phyloP scores from a whole-genome alignment of 139 green algal genomes.

The Coelastrella sp. region DNA sequence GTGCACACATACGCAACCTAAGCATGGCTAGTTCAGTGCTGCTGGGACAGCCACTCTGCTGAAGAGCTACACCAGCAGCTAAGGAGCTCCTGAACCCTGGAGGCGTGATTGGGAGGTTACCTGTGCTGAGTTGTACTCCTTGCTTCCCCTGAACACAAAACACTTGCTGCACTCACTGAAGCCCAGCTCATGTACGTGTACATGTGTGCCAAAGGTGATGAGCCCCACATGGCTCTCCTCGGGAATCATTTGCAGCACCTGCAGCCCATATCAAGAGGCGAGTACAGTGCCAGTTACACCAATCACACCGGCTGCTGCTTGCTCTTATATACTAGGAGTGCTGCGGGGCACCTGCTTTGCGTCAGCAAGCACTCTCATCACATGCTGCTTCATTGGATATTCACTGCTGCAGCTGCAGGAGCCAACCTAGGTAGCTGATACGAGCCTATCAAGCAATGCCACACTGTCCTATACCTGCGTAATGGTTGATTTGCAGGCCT shows the following conservation, averaged over 20 bases:
- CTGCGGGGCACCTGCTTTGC: too few species aligned
- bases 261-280: not conserved
- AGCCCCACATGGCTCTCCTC: slow-evolving; percentile 84
- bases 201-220: slow-evolving; percentile 97
- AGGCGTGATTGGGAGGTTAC: not conserved
- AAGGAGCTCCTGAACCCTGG: too few species aligned
- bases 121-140: slow-evolving; percentile 86
- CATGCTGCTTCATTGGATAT: too few species aligned
- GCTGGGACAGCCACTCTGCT: not conserved
- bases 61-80: too few species aligned
- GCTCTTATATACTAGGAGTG: too few species aligned
- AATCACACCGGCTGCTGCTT: too few species aligned
- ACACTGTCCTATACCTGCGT: slow-evolving; percentile 63
- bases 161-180: slow-evolving; percentile 91
- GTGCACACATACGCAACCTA: not conserved
- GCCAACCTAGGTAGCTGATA: too few species aligned
- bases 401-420: too few species aligned
- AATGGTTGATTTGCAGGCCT: slow-evolving; percentile 81
- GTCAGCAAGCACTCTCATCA: too few species aligned
- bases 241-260: slow-evolving; percentile 74
- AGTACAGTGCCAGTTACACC: too few species aligned
- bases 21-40: not conserved
- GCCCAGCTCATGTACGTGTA: slow-evolving; percentile 98
- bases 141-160: slow-evolving; percentile 95
- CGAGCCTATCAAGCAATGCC: not conserved